Base-by-base conservation (phyloP, 2,329 filamentous ascomycete genomes). In the Eutypella sp. region DNA sequence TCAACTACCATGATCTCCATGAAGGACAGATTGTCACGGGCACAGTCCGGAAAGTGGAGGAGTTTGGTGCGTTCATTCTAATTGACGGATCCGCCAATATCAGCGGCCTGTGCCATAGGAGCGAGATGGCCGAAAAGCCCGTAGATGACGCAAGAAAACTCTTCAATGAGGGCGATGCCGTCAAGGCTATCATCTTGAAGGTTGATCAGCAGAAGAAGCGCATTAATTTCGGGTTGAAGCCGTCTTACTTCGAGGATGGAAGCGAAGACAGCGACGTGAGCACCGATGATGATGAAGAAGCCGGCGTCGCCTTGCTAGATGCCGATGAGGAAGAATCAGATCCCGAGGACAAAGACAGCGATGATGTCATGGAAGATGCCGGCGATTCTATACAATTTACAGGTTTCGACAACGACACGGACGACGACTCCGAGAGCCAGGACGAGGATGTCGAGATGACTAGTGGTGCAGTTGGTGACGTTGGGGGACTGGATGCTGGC, bases 21-120 rank as follows among this genome's bases (percentile, higher is more conserved):
- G 72, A 79, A 50, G 91, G 90, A 6, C 87, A 95, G 65, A 72
- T 90, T 25, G 78, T 99, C 27, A 95, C 88, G 11, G 93, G 91
- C 41, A 95, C 89, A 62, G 82, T 99, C 46, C 85, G 91, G 57
- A 96, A 95, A 67, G 90, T 97, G 2, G 89, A 95, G 60, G 87
- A 96, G 25, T 99, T 91, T 63, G 93, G 93, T 53, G 92, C 92
- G 5, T 99, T 99, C 65, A 87, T 99, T 56, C 81, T 95, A 37
- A 74, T 99, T 18, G 89, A 96, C 64, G 83, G 86, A 49, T 95
- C 91, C 4, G 76, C 81, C 45, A 95, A 95, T 56, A 82, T 99
- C 51, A 95, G 92, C 56, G 93, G 93, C 50, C 77, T 99, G 9
- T 97, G 92, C 65, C 93, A 99, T 65, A 82, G 87, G 51, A 92